Conservation (phyloP, 106 monocot genomes). For the Phalaenopsis aphrodite region DNA sequence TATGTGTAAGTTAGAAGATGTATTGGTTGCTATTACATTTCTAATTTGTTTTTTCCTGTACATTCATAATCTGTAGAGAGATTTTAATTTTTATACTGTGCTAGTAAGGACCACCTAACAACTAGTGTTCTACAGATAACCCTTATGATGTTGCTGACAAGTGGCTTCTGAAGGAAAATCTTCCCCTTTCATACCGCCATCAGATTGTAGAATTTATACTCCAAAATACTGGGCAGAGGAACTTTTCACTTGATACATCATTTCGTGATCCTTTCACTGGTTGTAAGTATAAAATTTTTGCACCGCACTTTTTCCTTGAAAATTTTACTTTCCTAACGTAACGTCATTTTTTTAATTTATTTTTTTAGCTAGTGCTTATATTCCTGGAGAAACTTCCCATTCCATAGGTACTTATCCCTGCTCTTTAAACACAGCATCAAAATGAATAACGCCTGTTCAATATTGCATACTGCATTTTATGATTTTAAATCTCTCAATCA, state of each 20-base stretch:
- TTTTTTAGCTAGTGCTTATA: conserved; percentile 81
- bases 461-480: neutral
- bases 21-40: neutral
- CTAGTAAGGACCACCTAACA: neutral
- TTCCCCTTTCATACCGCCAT: conserved; percentile 81
- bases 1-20: neutral
- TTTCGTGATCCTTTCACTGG: conserved; percentile 94
- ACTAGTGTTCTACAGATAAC: conserved; percentile 50
- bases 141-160: conserved; percentile 79
- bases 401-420: conserved; percentile 39
- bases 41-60: neutral
- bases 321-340: neutral
- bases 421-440: neutral
- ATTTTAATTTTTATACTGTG: neutral
- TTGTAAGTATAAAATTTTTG: conserved; percentile 34
- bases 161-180: conserved; percentile 89
- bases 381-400: conserved; percentile 57
- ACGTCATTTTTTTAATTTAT: neutral
- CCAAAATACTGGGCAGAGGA: conserved; percentile 78
- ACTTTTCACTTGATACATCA: conserved; percentile 60
- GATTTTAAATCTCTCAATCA: neutral
- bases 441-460: neutral
- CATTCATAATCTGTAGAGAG: neutral
- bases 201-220: conserved; percentile 96
- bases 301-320: neutral